Conservation (phyloP, 2,329 filamentous ascomycete species). For the Hymenoscyphus fraxineus region DNA sequence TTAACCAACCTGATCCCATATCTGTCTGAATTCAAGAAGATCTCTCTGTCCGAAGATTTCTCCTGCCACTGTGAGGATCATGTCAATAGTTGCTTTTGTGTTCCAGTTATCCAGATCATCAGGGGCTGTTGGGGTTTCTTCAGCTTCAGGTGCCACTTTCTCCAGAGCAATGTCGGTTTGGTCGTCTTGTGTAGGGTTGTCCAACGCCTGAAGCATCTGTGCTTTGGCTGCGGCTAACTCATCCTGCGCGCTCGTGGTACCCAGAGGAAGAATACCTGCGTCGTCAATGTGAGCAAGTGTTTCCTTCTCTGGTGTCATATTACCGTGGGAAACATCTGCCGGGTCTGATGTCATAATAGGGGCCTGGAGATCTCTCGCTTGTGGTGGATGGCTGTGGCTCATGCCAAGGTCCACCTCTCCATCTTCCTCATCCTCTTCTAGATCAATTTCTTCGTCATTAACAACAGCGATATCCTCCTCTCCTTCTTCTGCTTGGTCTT, state of each 20-base stretch:
- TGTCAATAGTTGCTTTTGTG: conserved; percentile 70
- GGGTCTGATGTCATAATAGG: not conserved
- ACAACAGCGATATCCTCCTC: conserved; percentile 19
- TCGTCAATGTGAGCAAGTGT: not conserved
- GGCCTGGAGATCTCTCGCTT: not conserved
- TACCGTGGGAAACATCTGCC: not conserved
- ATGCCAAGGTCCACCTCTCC: not conserved
- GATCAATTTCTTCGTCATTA: conserved; percentile 19
- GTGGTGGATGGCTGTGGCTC: not conserved
- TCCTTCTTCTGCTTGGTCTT: conserved; percentile 31
- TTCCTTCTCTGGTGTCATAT: not conserved
- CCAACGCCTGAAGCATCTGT: conserved; percentile 32
- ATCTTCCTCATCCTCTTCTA: conserved; percentile 13
- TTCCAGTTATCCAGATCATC: conserved; percentile 35
- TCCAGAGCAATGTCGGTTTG: not conserved
- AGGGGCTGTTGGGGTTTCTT: not conserved
- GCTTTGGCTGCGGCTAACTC: conserved; percentile 40
- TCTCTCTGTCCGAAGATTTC: conserved; percentile 90
- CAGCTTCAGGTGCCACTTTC: not conserved
- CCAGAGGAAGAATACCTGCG: not conserved
- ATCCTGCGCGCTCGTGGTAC: conserved; percentile 1
- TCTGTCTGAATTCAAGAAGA: conserved; percentile 68
- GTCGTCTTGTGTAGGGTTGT: not conserved
- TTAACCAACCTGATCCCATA: conserved; percentile 38
- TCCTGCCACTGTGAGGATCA: conserved; percentile 84